Evolutionary conservation across 306 rosid species (phyloP), one percentile per base, ranked within the genome.

Genomic region (Dalbergia oliveri): DNA sequence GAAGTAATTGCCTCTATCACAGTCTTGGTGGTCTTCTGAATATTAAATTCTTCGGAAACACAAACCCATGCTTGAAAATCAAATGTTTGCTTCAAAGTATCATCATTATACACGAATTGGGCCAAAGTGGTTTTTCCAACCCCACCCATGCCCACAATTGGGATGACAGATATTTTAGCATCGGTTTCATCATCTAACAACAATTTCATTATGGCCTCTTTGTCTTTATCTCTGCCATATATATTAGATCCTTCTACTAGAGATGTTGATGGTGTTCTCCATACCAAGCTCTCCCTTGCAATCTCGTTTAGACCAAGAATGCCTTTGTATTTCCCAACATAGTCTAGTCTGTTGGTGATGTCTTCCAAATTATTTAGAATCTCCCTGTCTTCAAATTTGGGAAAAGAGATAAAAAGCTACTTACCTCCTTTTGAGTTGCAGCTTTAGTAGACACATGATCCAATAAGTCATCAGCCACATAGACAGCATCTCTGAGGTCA

Each of bases 381-480:
- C 60, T 61, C 56, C 16, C 34, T 35, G 5, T 34, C 19, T 14
- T 45, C 2, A 0, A 75, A 26, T 41, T 61, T 26, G 11, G 44
- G 54, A 75, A 11, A 60, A 31, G 6, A 57, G 31, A 73, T 5
- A 75, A 61, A n/a, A 47, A 23, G 39, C 45, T 75, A 13, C 4
- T 0, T 21, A 45, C 61, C 60, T 61, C 49, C 54, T 26, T 35
- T n/a, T 16, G 70, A 58, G 69, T 60, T 9, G 11, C 59, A 23
- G 79, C 79, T 61, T 75, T 49, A 4, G 69, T 44, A 4, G 60
- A 49, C 31, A 84, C 73, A 16, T 71, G 76, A 6, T 84, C 88
- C 18, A 84, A 18, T 21, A 80, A 12, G 35, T 80, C 76, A 21
- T 77, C 79, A 4, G 66, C 72, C 1, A 11, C 11, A 5, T 41